Conservation (phyloP, 352 stramenopile species). For the Sclerospora graminicola region DNA sequence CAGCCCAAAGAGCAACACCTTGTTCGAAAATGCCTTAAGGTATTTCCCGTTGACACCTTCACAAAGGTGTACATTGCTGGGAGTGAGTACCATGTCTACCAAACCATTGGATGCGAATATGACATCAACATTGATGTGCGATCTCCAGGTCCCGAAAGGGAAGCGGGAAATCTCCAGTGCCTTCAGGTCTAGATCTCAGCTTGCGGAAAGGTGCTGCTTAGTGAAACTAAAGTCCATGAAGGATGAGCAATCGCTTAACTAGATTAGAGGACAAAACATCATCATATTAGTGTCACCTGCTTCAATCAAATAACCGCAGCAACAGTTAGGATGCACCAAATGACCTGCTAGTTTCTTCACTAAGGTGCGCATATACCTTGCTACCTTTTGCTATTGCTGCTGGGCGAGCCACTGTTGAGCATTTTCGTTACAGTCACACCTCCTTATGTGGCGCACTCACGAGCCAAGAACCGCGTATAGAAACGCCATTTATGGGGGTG, state of each 20-base stretch:
- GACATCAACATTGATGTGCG: constrained; percentile 14
- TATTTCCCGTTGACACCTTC: constrained; percentile 28
- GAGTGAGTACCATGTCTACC: constrained; percentile 21
- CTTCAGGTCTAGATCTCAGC: constrained; percentile 11
- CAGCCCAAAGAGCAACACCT: constrained; percentile 32
- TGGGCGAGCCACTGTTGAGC: constrained; percentile 27
- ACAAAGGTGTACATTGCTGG: constrained; percentile 21
- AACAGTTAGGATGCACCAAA: constrained; percentile 7
- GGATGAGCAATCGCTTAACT: constrained; percentile 19
- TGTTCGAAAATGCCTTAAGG: constrained; percentile 30
- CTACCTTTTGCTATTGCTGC: constrained; percentile 21
- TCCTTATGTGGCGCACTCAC: too few relatives aligned
- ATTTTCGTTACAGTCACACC: too few relatives aligned
- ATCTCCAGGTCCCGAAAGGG: constrained; percentile 22
- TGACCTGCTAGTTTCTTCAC: constrained; percentile 15
- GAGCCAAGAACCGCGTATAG: too few relatives aligned
- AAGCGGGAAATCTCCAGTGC: constrained; percentile 16
- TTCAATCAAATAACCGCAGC: neutral
- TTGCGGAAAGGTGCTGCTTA: constrained; percentile 8
- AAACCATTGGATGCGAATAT: constrained; percentile 26
- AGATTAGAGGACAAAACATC: constrained; percentile 2
- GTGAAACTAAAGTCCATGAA: constrained; percentile 13
- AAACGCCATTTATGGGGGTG: too few relatives aligned
- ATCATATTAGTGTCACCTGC: constrained; percentile 1
- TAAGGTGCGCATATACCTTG: constrained; percentile 13